Base-by-base conservation (phyloP, 2,329 filamentous ascomycete species). In the Diaporthe nobilis region DNA sequence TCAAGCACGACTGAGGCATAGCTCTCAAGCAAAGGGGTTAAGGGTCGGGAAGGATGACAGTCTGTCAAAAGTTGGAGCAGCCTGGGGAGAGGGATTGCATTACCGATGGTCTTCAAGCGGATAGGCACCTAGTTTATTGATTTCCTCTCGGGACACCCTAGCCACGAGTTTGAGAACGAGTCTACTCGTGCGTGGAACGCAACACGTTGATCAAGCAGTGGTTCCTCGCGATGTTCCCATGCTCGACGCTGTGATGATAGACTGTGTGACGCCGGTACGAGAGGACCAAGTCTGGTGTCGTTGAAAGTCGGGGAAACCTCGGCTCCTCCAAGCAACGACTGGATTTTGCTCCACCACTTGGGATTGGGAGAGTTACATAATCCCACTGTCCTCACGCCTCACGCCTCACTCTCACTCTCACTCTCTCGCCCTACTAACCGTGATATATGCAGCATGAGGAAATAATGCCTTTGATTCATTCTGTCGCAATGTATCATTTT, bases 1-100 rank as follows among this genome's bases (percentile, higher is more conserved):
- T 65, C 37, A 44, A 65, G 37, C 71, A 65, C 37, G 37, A 34
- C n/a, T 73, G 37, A 73, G 47, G 47, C 28, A 73, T 65, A 25
- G 13, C 17, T 22, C 7, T 34, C 22, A 12, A 20, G n/a, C 10
- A 13, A 12, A 28, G 39, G 20, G 34, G 8, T 55, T 55, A 28
- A 15, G 34, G 22, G 7, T 13, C 4, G 4, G 34, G 34, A 17
- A 42, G 5, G 15, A 49, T 39, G 31, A 17, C 22, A 53, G 31
- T 34, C 47, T 28, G 47, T 15, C 34, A 42, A 20, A 9, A 20
- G 2, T 44, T 25, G 31, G 15, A n/a, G 15, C 34, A 4, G n/a
- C 28, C 12, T 39, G 7, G 5, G 34, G 34, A 17, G 15, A 67
- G 34, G 44, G 12, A 15, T 20, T 53, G 47, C 28, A 17, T 37